Evolutionary conservation across 1,284 basidiomycete genomes (phyloP), one percentile per base, ranked within the genome.

Genomic region (Naganishia liquefaciens): DNA sequence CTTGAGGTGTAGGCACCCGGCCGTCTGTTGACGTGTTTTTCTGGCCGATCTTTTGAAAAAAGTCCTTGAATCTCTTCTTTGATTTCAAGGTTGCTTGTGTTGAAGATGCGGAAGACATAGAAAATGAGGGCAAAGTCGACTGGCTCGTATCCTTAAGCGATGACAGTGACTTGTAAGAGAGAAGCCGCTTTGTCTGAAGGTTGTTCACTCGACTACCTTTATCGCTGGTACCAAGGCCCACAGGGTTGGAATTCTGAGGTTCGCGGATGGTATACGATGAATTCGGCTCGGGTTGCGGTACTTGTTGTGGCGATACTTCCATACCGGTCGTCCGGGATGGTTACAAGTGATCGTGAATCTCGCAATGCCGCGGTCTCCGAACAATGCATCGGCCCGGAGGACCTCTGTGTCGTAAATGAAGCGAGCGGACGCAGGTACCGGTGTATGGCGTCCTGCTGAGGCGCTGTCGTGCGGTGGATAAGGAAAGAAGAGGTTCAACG

Each of bases 11-110:
- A 37, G 33, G 33, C 33, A 37, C 33, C 33, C 13, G 33, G 33
- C 33, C 33, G 33, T 50, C 10, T 46, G 57, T 27, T 60, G 7
- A 23, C 11, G 46, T n/a, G 55, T 50, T 47, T 46, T 60, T 60
- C 44, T 49, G 47, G 30, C 57, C 57, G 27, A 60, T 60, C 46
- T 60, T 60, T 50, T 60, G 46, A 0, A 60, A 60, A 27, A 60
- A 60, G 25, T 60, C 46, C 33, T 40, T 60, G 37, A 60, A 40
- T 47, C 49, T 60, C 13, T 60, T 50, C 21, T 46, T 46, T 27
- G 57, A 50, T 60, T 46, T 60, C 43, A 46, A 60, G 57, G 46
- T 49, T 46, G 57, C 39, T 33, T 27, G 46, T 5, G 30, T 19
- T 13, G 33, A 21, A 13, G n/a, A 40, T 19, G 47, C n/a, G n/a